A percentile compares a stretch with the other conserved stretches of the same genome.
These are phyloP conservation scores for Fusarium sp. DNA, from an alignment of 2,329 filamentous ascomycete species.

Conservation along the genomic window DNA sequence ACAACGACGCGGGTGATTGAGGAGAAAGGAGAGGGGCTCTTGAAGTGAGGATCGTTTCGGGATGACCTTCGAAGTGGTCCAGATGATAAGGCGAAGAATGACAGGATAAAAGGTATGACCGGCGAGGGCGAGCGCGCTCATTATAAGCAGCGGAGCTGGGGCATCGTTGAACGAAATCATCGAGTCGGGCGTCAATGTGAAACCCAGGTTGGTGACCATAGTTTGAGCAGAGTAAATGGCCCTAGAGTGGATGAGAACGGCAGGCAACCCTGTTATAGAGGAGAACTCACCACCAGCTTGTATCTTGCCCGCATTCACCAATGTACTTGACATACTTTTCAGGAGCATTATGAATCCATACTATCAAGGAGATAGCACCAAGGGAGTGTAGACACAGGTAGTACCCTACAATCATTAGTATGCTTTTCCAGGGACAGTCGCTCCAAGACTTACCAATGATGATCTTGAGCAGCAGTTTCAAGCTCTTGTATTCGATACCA, in stretches of 20 bases:
- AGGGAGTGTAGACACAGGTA: conserved; percentile 61
- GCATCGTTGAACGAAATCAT: conserved; percentile 64
- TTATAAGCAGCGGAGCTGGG: conserved; percentile 59
- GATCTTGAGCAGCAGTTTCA: conserved; percentile 64
- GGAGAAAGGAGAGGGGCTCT: conserved; percentile 66
- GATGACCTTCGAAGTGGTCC: conserved; percentile 63
- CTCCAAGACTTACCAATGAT: conserved; percentile 51
- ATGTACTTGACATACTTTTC: conserved; percentile 59
- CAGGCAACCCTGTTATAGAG: too few relatives aligned
- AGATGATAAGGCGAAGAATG: conserved; percentile 70
- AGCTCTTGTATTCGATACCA: conserved; percentile 65
- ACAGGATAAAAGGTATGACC: conserved; percentile 71
- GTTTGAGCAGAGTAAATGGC: conserved; percentile 65
- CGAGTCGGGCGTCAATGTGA: conserved; percentile 68
- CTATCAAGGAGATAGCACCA: conserved; percentile 62
- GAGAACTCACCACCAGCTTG: conserved; percentile 63
- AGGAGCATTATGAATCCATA: conserved; percentile 60
- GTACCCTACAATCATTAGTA: conserved; percentile 53
- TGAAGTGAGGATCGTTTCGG: conserved; percentile 56
- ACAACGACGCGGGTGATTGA: conserved; percentile 73
- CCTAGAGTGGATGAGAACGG: conserved; percentile 50
- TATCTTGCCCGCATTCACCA: conserved; percentile 55
- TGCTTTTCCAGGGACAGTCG: fast-evolving
- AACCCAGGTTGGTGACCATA: conserved; percentile 66
- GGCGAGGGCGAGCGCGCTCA: conserved; percentile 63